Base-by-base conservation (phyloP, 2,329 filamentous ascomycete species). In the Orbilia ellipsospora region DNA sequence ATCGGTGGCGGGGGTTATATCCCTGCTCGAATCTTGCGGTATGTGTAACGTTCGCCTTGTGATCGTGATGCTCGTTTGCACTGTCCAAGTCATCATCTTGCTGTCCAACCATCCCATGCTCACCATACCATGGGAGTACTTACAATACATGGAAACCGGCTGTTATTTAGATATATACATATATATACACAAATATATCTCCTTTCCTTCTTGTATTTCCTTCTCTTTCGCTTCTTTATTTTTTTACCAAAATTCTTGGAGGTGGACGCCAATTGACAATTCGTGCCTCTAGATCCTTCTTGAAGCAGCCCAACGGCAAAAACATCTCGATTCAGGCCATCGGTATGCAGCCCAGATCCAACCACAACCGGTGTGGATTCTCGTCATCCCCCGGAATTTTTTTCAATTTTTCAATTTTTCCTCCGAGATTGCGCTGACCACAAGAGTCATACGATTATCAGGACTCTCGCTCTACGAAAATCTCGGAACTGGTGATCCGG, bases 321-420 rank as follows among this genome's bases (percentile, higher is more conserved):
- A 99, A 99, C 86, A 99, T 99, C 81, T 94, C 95, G 79, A 99
- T 99, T 84, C 95, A 99, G 87, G 95, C 95, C 78, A 99, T 99
- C 83, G 95, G 95, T 77, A 77, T 28, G 56, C 62, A 57, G 16
- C 52, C 2, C 16, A 15, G 13, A 48, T 18, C 48, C 48, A 52
- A 52, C 6, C 12, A 15, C 48, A 44, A 3, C 44, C 16, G 16
- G 13, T n/a, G 15, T 44, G n/a, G 10, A 44, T 5, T 44, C 40
- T 12, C 40, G 16, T 48, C 16, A 1, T 18, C 16, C 6, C 31
- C 31, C 2, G 44, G 6, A 48, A n/a, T 12, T 20, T 20, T 36
- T 36, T 6, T n/a, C n/a, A n/a, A n/a, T n/a, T n/a, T n/a, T n/a
- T n/a, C n/a, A n/a, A 10, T 2, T 7, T 36, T 36, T 36, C 10